Conservation (phyloP, 306 rosid species). For the Dalbergia cultrata region DNA sequence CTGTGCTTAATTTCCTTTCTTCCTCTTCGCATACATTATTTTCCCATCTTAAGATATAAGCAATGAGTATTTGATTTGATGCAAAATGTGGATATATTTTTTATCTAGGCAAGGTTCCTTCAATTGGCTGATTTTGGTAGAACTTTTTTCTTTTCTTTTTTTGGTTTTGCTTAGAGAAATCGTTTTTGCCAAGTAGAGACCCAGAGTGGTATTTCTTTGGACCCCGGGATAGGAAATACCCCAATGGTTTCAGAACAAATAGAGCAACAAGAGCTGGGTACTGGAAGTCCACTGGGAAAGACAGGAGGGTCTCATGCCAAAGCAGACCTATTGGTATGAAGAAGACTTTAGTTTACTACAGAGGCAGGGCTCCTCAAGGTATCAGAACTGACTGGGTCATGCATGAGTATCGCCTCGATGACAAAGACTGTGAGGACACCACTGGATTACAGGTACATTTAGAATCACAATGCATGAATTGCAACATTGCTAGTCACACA, state of each 20-base stretch:
- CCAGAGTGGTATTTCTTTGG: constrained; percentile 99
- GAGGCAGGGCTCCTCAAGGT: constrained; percentile 99
- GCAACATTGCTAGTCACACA: too few relatives aligned
- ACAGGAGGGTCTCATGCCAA: constrained; percentile 76
- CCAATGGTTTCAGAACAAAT: constrained; percentile 94
- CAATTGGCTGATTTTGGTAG: constrained; percentile 41
- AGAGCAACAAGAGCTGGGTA: constrained; percentile 98
- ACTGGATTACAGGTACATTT: constrained; percentile 73
- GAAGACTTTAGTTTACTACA: constrained; percentile 93
- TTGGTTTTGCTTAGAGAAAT: constrained; percentile 64
- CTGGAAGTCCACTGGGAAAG: constrained; percentile 98
- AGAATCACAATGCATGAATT: too few relatives aligned
- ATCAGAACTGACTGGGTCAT: constrained; percentile 97
- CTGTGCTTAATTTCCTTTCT: neutral
- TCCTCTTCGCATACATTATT: neutral
- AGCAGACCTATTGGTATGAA: constrained; percentile 94
- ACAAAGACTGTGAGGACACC: constrained; percentile 77
- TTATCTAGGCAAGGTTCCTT: neutral
- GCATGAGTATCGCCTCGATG: constrained; percentile 98
- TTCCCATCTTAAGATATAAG: neutral
- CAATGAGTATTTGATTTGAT: neutral
- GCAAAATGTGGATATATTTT: neutral
- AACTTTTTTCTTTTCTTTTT: neutral
- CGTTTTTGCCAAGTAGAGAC: constrained; percentile 94
- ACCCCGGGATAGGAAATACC: constrained; percentile 92